A percentile compares a stretch with the other conserved stretches of the same genome.
These are phyloP conservation scores for Russula virescens DNA, from an alignment of 768 basidiomycete genomes.

Conservation along the genomic window DNA sequence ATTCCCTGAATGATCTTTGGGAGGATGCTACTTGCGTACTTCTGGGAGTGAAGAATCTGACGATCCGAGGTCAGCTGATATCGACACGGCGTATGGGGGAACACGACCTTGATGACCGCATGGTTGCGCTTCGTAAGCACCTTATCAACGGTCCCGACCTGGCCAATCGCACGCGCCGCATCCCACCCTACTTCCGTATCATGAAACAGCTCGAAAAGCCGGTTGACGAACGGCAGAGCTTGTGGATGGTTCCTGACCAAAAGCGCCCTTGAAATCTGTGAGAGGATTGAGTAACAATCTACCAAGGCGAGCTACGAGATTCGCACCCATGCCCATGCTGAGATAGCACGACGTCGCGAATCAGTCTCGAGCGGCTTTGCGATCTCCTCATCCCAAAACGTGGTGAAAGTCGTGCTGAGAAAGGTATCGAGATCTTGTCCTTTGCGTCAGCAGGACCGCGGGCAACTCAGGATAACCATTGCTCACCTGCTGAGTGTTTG, in stretches of 20 bases:
- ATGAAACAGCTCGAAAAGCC: slow-evolving; percentile 63
- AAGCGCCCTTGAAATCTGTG: slow-evolving; percentile 73
- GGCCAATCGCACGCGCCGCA: slow-evolving; percentile 72
- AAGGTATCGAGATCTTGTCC: slow-evolving; percentile 44
- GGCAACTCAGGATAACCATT: neutral
- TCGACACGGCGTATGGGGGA: neutral
- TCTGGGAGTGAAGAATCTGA: slow-evolving; percentile 71
- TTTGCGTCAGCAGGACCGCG: neutral
- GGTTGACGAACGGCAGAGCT: slow-evolving; percentile 51
- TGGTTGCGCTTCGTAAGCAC: slow-evolving; percentile 73
- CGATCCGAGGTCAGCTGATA: neutral
- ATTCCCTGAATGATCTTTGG: slow-evolving; percentile 71
- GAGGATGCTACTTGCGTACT: slow-evolving; percentile 64
- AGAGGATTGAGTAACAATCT: neutral
- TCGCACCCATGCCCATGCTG: slow-evolving; percentile 66
- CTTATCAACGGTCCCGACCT: slow-evolving; percentile 53
- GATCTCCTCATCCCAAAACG: slow-evolving; percentile 49
- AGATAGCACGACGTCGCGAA: slow-evolving; percentile 48
- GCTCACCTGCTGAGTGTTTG: slow-evolving; percentile 63
- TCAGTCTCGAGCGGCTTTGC: slow-evolving; percentile 29
- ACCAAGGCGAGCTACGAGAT: neutral
- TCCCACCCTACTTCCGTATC: slow-evolving; percentile 61
- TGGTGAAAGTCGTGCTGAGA: slow-evolving; percentile 36
- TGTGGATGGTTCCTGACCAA: slow-evolving; percentile 65
- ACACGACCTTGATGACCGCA: slow-evolving; percentile 64